A percentile compares a stretch with the other conserved stretches of the same genome.
These are phyloP conservation scores for Pelargonium cotyledonis DNA, from an alignment of 441 rosid species.

Conservation along the genomic window DNA sequence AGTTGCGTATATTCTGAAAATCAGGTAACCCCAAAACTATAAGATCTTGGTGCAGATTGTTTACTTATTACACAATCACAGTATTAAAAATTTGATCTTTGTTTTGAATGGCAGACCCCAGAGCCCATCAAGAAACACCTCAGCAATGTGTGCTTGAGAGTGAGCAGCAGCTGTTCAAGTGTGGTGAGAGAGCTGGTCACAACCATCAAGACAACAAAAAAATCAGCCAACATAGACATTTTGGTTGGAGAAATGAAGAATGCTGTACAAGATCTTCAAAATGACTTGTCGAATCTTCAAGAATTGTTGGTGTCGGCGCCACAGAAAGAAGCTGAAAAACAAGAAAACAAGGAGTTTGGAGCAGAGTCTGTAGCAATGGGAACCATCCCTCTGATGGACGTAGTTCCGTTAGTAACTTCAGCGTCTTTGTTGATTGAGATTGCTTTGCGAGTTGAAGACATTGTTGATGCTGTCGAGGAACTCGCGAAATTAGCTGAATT, in stretches of 20 bases:
- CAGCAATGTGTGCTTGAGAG: constrained; percentile 29
- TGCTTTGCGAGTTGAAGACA: constrained; percentile 37
- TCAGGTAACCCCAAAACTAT: constrained; percentile 30
- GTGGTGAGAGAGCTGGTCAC: constrained; percentile 42
- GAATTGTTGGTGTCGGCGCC: constrained; percentile 18
- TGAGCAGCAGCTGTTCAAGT: constrained; percentile 31
- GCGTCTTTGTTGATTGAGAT: constrained; percentile 45
- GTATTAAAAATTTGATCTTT: not conserved
- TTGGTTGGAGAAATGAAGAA: constrained; percentile 43
- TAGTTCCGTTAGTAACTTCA: constrained; percentile 43
- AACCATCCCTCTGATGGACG: constrained; percentile 29
- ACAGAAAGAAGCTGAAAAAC: constrained; percentile 8
- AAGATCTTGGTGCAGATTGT: not conserved
- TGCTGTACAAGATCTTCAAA: constrained; percentile 50
- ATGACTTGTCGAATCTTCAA: constrained; percentile 23
- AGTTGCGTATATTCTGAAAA: constrained; percentile 32
- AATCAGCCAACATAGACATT: constrained; percentile 36
- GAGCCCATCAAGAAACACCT: constrained; percentile 36
- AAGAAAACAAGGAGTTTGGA: constrained; percentile 11
- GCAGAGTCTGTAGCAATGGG: not conserved
- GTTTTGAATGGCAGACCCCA: constrained; percentile 29
- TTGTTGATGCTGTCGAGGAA: constrained; percentile 37
- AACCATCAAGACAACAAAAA: constrained; percentile 36
- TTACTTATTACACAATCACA: not conserved
- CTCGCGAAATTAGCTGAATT: constrained; percentile 41